Conservation (phyloP, 2,329 filamentous ascomycete species). For the Madurella fahalii region DNA sequence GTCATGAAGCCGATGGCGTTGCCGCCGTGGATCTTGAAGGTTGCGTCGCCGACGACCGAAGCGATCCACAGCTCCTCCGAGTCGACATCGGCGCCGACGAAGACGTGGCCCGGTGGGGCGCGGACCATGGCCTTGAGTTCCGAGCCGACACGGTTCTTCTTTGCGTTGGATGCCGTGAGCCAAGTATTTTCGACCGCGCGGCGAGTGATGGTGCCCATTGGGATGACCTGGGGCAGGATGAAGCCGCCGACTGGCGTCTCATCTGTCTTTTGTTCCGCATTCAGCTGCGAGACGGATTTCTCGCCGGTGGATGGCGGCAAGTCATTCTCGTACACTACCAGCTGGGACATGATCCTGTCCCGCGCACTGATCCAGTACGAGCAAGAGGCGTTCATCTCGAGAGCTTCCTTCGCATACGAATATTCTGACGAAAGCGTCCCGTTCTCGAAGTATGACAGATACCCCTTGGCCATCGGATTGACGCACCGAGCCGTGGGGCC, state of each 20-base stretch:
- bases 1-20: slow-evolving; percentile 99
- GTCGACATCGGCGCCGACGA: slow-evolving; percentile 96
- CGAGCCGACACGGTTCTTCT: slow-evolving; percentile 90
- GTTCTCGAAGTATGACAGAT: slow-evolving; percentile 85
- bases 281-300: slow-evolving; percentile 8
- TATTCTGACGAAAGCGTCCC: slow-evolving; percentile 85
- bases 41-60: slow-evolving; percentile 87
- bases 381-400: slow-evolving; percentile 98
- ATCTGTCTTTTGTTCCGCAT: slow-evolving; percentile 18
- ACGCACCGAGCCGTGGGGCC: slow-evolving; percentile 79
- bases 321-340: slow-evolving; percentile 78
- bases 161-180: slow-evolving; percentile 96
- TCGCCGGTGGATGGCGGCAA: slow-evolving; percentile 34
- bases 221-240: slow-evolving; percentile 92
- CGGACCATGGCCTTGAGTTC: slow-evolving; percentile 96
- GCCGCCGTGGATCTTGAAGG: slow-evolving; percentile 90
- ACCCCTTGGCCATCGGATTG: slow-evolving; percentile 87
- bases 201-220: slow-evolving; percentile 96
- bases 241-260: slow-evolving; percentile 55
- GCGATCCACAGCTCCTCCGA: slow-evolving; percentile 98
- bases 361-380: slow-evolving; percentile 98
- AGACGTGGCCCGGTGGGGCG: slow-evolving; percentile 83
- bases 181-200: slow-evolving; percentile 96
- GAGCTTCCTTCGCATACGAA: slow-evolving; percentile 83
- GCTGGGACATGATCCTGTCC: slow-evolving; percentile 88